These are phyloP conservation scores for Spirogloea muscicola DNA, from an alignment of 139 green algal genomes.

Conservation along the genomic window DNA sequence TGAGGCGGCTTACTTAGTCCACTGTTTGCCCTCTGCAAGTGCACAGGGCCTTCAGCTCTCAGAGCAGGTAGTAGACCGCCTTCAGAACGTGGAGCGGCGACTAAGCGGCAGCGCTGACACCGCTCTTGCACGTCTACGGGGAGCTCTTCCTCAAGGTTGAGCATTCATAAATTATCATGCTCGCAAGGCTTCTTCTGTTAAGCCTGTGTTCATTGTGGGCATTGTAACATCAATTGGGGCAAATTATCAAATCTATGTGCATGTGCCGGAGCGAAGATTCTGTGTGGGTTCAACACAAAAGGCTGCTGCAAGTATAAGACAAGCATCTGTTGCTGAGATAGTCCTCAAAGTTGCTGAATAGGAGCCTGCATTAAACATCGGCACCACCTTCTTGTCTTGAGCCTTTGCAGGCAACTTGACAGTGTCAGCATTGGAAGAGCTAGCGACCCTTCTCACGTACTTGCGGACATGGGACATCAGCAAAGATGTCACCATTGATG, in stretches of 20 bases:
- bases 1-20: not conserved
- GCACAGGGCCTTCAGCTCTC: conserved; percentile 57
- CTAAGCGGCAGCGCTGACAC: conserved; percentile 5
- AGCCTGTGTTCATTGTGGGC: no score
- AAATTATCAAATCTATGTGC: not conserved
- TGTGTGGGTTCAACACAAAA: not conserved
- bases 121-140: conserved; percentile 8
- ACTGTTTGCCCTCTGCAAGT: not conserved
- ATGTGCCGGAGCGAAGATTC: not conserved
- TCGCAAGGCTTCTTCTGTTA: not conserved
- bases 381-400: not conserved
- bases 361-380: not conserved
- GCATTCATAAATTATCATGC: not conserved
- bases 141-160: conserved; percentile 15
- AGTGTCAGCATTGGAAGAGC: conserved; percentile 36
- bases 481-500: conserved; percentile 64
- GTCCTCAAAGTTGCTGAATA: not conserved
- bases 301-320: not conserved
- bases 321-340: not conserved
- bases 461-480: conserved; percentile 59
- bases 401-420: not conserved
- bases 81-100: conserved; percentile 21
- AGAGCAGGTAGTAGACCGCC: conserved; percentile 47
- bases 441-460: conserved; percentile 44
- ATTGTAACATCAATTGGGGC: no score